Conservation (phyloP, 2,329 filamentous ascomycete genomes). For the Didymella lethalis region DNA sequence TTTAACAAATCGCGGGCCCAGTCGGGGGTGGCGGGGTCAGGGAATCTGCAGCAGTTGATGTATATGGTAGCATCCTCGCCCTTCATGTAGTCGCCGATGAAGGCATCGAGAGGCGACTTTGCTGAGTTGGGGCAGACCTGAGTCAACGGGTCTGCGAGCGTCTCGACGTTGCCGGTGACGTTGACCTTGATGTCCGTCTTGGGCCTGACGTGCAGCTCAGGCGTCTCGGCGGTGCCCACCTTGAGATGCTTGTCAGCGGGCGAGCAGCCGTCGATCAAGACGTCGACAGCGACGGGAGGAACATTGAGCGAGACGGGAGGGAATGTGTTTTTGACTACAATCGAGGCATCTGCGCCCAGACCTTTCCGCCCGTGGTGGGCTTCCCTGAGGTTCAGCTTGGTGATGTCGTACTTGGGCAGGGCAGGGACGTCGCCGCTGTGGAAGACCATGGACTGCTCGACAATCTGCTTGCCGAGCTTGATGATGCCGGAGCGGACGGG, state of each 20-base stretch:
- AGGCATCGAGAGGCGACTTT: slow-evolving; percentile 82
- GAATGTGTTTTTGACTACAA: slow-evolving; percentile 77
- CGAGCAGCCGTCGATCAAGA: slow-evolving; percentile 83
- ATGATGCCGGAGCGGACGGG: slow-evolving; percentile 81
- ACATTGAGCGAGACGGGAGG: slow-evolving; percentile 79
- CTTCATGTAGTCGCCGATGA: slow-evolving; percentile 82
- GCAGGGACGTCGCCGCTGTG: slow-evolving; percentile 78
- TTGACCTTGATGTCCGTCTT: slow-evolving; percentile 72
- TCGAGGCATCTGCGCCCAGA: slow-evolving; percentile 80
- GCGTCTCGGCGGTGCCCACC: slow-evolving; percentile 78
- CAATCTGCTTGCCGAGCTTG: slow-evolving; percentile 75
- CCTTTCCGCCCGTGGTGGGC: slow-evolving; percentile 65
- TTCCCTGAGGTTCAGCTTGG: slow-evolving; percentile 80
- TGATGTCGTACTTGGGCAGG: slow-evolving; percentile 83
- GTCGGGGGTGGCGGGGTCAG: slow-evolving; percentile 71
- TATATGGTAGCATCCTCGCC: slow-evolving; percentile 81
- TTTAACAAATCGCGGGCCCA: slow-evolving; percentile 85
- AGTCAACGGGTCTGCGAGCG: slow-evolving; percentile 77
- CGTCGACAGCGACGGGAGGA: slow-evolving; percentile 82
- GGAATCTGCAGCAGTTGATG: slow-evolving; percentile 77
- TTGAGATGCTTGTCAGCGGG: slow-evolving; percentile 75
- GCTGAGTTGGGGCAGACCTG: slow-evolving; percentile 76
- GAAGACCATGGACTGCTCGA: slow-evolving; percentile 79
- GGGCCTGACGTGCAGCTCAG: slow-evolving; percentile 71
- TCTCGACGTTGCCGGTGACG: slow-evolving; percentile 74